Percentiles rank a stretch among this genome's conserved stretches.
Conservation (phyloP, 129 eudicot species). For the Artemisia argyi region DNA sequence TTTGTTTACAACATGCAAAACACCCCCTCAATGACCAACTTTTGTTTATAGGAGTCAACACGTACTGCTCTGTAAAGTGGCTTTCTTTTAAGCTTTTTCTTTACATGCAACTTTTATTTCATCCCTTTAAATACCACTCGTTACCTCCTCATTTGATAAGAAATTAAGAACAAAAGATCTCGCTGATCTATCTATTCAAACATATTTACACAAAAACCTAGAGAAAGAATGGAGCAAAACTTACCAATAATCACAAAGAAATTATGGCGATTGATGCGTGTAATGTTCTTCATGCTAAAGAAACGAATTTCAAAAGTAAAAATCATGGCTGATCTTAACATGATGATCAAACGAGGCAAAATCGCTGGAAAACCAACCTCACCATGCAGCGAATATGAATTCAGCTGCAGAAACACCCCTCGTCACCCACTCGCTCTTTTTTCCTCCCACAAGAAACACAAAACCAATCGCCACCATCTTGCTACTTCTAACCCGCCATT, state of each 20-base stretch:
- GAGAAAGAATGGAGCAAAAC: constrained; percentile 48
- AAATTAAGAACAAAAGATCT: no score
- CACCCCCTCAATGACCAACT: not conserved
- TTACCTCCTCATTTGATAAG: constrained; percentile 1
- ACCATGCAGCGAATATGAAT: not conserved
- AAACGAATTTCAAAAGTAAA: constrained; percentile 48
- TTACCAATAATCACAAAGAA: constrained; percentile 42
- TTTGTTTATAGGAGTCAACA: not conserved
- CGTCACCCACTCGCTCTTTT: not conserved
- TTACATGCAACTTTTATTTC: not conserved
- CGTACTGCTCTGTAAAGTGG: constrained; percentile 13
- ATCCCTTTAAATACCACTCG: constrained; percentile 15
- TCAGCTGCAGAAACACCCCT: constrained; percentile 13
- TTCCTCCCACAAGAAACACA: not conserved
- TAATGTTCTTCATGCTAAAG: constrained; percentile 46
- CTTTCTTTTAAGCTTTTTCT: constrained; percentile 2
- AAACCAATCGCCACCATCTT: constrained; percentile 9
- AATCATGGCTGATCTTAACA: constrained; percentile 46
- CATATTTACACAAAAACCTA: constrained; percentile 10
- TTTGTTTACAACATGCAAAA: constrained; percentile 20
- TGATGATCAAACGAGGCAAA: constrained; percentile 54
- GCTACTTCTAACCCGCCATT: constrained; percentile 5
- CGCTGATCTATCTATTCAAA: no score
- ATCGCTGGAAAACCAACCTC: constrained; percentile 43
- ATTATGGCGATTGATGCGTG: constrained; percentile 46